Percentiles rank a stretch among this genome's conserved stretches.
Conservation (phyloP, 78 protist genomes). For the Fonticula alba region DNA sequence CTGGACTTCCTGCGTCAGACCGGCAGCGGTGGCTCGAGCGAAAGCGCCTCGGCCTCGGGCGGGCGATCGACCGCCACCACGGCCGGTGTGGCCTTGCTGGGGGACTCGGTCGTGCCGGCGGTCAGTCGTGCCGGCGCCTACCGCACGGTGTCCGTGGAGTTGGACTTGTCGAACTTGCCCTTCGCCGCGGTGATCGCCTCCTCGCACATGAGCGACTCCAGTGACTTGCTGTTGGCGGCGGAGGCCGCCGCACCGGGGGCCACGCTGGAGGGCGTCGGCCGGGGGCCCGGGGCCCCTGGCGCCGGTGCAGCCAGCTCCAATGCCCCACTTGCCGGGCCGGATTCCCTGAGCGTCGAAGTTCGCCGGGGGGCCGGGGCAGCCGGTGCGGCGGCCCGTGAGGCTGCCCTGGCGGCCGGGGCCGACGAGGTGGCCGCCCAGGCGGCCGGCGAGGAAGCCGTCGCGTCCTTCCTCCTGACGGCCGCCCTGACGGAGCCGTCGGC, state of each 20-base stretch:
- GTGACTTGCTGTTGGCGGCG: constrained; percentile 1
- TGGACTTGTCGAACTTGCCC: constrained; percentile 31
- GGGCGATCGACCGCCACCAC: no score
- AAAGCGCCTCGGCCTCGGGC: no score
- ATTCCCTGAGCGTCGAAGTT: background rate
- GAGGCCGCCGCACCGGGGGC: background rate
- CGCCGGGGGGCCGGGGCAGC: background rate
- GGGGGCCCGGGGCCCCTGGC: constrained; percentile 1
- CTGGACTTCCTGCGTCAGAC: no score
- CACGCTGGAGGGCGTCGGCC: background rate
- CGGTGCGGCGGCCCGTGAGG: background rate
- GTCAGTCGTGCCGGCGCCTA: constrained; percentile 35
- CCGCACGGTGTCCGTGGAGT: constrained; percentile 45
- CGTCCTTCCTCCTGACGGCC: no score
- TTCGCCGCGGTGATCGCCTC: constrained; percentile 53
- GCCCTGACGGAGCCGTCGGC: no score
- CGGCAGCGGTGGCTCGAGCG: no score
- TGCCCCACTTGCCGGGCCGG: no score
- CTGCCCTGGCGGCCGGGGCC: background rate
- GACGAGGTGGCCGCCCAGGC: background rate
- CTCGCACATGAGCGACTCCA: constrained; percentile 13
- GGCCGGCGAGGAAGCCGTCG: no score
- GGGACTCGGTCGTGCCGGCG: constrained; percentile 9
- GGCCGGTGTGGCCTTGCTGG: no score
- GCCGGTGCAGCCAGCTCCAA: no score